Conservation (phyloP, 768 basidiomycete species). For the Lactarius quietus region DNA sequence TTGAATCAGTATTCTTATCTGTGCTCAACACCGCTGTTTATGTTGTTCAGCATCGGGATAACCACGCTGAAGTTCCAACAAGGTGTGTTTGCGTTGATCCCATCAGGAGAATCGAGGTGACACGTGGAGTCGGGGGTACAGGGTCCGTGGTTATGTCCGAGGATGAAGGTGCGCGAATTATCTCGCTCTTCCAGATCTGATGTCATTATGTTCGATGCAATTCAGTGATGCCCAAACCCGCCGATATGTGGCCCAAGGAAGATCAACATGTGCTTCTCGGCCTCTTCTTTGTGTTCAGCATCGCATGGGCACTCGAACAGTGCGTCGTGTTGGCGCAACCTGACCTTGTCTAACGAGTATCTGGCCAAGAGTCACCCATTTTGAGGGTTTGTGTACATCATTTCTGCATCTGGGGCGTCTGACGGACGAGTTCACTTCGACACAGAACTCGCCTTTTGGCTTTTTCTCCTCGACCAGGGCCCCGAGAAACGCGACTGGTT, state of each 20-base stretch:
- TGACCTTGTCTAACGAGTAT: background rate
- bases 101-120: background rate
- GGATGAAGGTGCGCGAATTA: slow-evolving; percentile 33
- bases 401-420: background rate
- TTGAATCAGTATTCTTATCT: slow-evolving; percentile 65
- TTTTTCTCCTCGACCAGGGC: slow-evolving; percentile 78
- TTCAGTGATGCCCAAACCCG: slow-evolving; percentile 57
- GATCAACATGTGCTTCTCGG: slow-evolving; percentile 60
- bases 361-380: slow-evolving; percentile 62
- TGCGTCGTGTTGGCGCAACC: slow-evolving; percentile 36
- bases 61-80: slow-evolving; percentile 68
- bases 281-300: slow-evolving; percentile 64
- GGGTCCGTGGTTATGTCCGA: slow-evolving; percentile 34
- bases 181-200: background rate
- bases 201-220: background rate
- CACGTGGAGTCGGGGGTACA: background rate
- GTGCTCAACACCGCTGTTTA: slow-evolving; percentile 61
- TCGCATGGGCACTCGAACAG: slow-evolving; percentile 78
- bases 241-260: slow-evolving; percentile 43
- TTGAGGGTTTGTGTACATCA: slow-evolving; percentile 55
- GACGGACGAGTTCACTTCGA: background rate
- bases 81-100: slow-evolving; percentile 41
- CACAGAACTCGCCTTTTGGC: slow-evolving; percentile 74
- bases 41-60: slow-evolving; percentile 59
- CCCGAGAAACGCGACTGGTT: slow-evolving; percentile 73